Evolutionary conservation across 2,329 filamentous ascomycete species (phyloP).

Genomic region (Aureobasidium sp.): DNA sequence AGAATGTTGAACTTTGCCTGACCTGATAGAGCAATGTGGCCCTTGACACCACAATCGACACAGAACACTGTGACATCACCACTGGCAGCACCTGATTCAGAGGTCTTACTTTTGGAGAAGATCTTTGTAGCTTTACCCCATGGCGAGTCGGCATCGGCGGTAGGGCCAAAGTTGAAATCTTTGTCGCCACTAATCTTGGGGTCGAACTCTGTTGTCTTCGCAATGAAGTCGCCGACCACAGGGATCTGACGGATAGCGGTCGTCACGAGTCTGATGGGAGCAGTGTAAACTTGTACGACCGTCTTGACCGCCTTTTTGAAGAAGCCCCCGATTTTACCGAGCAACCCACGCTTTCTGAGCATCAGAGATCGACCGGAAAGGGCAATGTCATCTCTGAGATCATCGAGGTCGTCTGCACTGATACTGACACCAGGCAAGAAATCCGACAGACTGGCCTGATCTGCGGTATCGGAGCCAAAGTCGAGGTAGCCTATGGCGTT

Average conservation of each 20-base stretch:
- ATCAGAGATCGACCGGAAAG: background rate
- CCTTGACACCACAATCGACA: conserved; percentile 11
- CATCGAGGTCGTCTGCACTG: background rate
- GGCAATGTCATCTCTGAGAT: background rate
- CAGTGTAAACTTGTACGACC: background rate
- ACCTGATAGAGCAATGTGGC: background rate
- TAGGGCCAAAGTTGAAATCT: conserved; percentile 3
- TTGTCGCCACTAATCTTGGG: background rate
- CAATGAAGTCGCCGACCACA: conserved; percentile 1
- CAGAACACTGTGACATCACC: conserved; percentile 3
- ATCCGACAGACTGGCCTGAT: background rate
- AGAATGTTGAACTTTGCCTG: conserved; percentile 9
- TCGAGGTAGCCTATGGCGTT: conserved; percentile 2
- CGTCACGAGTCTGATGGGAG: background rate
- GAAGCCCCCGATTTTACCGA: background rate
- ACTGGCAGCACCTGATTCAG: background rate
- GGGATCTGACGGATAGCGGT: background rate
- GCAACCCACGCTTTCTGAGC: background rate
- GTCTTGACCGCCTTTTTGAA: background rate
- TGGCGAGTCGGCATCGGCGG: conserved; percentile 1
- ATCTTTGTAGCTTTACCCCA: conserved; percentile 10
- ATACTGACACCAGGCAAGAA: background rate
- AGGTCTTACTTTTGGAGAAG: conserved; percentile 2
- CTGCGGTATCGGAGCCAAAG: background rate
- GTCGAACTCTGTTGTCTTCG: conserved; percentile 1